Conservation (phyloP, 768 basidiomycete species). For the Peribolospora baueri region DNA sequence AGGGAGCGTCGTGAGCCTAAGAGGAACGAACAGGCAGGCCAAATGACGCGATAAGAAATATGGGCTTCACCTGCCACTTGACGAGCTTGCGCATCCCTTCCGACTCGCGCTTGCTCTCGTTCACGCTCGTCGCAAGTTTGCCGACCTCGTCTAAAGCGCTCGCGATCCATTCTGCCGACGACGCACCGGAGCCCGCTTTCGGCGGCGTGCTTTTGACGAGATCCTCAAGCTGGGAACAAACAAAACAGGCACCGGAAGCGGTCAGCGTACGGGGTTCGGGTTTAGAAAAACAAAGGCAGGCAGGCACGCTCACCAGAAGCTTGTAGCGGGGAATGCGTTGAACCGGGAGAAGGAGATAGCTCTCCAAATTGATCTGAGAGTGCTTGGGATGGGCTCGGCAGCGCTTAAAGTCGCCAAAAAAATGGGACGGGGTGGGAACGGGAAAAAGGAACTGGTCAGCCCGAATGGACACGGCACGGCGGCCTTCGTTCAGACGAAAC, state of each 20-base stretch:
- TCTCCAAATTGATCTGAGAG: conserved; percentile 79
- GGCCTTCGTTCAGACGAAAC: not conserved
- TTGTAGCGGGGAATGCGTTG: conserved; percentile 95
- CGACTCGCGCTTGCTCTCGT: conserved; percentile 87
- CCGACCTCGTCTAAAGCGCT: conserved; percentile 69
- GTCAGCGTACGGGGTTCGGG: not conserved
- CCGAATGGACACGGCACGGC: not conserved
- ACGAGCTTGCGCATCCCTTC: conserved; percentile 79
- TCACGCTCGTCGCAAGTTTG: conserved; percentile 76
- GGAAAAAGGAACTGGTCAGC: not conserved
- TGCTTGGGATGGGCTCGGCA: conserved; percentile 73
- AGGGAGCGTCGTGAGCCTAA: not conserved
- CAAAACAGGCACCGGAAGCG: not conserved
- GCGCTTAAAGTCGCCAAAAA: no score
- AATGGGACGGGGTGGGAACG: not conserved
- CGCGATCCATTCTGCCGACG: conserved; percentile 40
- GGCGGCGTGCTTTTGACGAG: conserved; percentile 66
- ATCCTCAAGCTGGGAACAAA: conserved; percentile 44
- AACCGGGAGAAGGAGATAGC: conserved; percentile 77
- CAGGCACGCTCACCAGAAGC: conserved; percentile 34
- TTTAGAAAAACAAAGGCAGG: not conserved
- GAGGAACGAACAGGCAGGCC: not conserved
- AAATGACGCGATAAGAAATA: not conserved
- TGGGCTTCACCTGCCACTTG: conserved; percentile 38
- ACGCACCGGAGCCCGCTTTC: conserved; percentile 38